Evolutionary conservation across 352 stramenopile genomes (phyloP), one percentile per base, ranked within the genome.

Genomic region (Saprolegnia parasitica): DNA sequence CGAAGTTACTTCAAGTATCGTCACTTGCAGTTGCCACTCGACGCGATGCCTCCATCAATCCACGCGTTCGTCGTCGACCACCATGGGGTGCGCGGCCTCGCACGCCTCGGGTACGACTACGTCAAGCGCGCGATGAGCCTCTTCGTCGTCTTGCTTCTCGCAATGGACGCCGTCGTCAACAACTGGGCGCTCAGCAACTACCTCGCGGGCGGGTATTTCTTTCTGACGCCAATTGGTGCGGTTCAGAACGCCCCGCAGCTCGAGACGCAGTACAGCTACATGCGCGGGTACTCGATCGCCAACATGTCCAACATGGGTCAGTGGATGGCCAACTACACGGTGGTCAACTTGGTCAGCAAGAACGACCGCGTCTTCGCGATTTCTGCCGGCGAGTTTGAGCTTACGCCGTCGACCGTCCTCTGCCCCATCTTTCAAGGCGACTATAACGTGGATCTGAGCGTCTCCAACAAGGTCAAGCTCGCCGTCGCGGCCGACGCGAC

Each of bases 261-360:
- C 39, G 21, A 29, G 23, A 23, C 63, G 8, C 16, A n/a, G n/a
- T 70, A 62, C 46, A 54, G 8, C 9, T 61, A 55, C 50, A 15
- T 26, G 11, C 20, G 61, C 18, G 63, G 46, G 2, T 11, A n/a
- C 21, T 24, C 32, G 6, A 61, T 61, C 40, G n/a, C 32, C 20
- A 20, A 70, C 15, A 16, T 70, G 32, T 63, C 50, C 24, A 70
- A 70, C 37, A 62, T 70, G 18, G 63, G 63, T n/a, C 26, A 70
- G 4, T 70, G 63, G 63, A 70, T 70, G 63, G 45, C 46, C 29
- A 40, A 70, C 54, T 70, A 58, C 39, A 39, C 39, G 10, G 37
- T 70, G 6, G 15, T 37, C 4, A 70, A 70, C 10, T 16, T 70
- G 4, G 45, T 39, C 4, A n/a, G 15, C 23, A 62, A 37, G 13